These are phyloP conservation scores for Marasmius fiardii DNA, from an alignment of 1,284 basidiomycete species.

Conservation along the genomic window DNA sequence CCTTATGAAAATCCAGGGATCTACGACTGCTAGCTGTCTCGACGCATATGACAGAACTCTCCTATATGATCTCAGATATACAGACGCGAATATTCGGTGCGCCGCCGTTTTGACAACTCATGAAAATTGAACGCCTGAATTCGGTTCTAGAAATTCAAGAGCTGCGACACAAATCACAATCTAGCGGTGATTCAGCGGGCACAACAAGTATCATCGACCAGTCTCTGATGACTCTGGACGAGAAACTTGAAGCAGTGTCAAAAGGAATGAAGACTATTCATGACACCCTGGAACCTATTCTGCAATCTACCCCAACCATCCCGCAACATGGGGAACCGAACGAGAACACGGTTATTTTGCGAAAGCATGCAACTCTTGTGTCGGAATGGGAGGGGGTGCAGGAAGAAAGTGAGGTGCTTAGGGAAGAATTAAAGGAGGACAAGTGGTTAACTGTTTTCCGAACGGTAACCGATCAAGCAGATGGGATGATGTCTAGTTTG, in stretches of 20 bases:
- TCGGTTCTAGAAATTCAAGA: constrained; percentile 71
- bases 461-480: constrained; percentile 88
- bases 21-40: constrained; percentile 71
- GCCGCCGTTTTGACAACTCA: constrained; percentile 18
- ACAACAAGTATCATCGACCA: constrained; percentile 74
- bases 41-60: constrained; percentile 80
- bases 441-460: constrained; percentile 95
- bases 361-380: constrained; percentile 67
- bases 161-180: constrained; percentile 75
- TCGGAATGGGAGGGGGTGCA: constrained; percentile 80
- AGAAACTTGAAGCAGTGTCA: constrained; percentile 71
- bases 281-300: constrained; percentile 57
- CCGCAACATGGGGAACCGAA: constrained; percentile 34
- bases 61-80: constrained; percentile 79
- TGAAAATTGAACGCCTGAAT: constrained; percentile 9
- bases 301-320: constrained; percentile 51
- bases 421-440: constrained; percentile 92
- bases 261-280: constrained; percentile 67
- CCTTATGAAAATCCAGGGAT: constrained; percentile 42
- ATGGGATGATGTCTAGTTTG: constrained; percentile 94
- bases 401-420: constrained; percentile 76
- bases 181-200: constrained; percentile 50
- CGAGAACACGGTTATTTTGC: constrained; percentile 53
- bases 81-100: constrained; percentile 84
- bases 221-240: constrained; percentile 76